Evolutionary conservation across 257 asterid species (phyloP).

Genomic region (Capsicum pubescens): DNA sequence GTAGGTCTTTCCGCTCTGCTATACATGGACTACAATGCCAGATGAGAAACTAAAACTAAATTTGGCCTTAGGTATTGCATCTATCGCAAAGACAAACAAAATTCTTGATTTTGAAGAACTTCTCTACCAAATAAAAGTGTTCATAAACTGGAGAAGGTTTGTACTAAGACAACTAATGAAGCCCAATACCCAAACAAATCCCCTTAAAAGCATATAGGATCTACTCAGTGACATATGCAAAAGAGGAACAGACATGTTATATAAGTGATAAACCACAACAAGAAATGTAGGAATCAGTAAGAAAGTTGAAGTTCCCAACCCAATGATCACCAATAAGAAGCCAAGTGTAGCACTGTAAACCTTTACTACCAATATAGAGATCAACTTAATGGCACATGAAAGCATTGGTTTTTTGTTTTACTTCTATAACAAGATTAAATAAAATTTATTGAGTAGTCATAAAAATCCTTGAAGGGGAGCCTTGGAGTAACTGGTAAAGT

Average conservation of each 20-base stretch:
- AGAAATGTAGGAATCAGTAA: not conserved
- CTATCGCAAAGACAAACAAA: not conserved
- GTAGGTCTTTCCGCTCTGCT: not conserved
- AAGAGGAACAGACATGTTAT: not conserved
- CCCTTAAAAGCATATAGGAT: not conserved
- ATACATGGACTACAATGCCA: constrained; percentile 6
- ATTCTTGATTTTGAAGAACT: not conserved
- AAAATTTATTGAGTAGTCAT: not conserved
- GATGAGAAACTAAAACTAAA: constrained; percentile 5
- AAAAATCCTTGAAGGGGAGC: not conserved
- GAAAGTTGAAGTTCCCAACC: constrained; percentile 15
- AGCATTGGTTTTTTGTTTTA: not conserved
- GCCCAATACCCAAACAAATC: not conserved
- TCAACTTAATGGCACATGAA: constrained; percentile 21
- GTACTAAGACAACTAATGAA: not conserved
- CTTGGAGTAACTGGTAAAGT: too few relatives aligned
- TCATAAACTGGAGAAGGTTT: not conserved
- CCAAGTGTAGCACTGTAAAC: not conserved
- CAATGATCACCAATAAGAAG: constrained; percentile 1
- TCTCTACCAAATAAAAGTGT: constrained; percentile 8
- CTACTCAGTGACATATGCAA: not conserved
- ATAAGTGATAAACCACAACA: not conserved
- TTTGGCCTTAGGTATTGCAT: not conserved
- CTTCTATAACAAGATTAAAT: not conserved
- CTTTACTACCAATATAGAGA: not conserved